Evolutionary conservation across 2,329 filamentous ascomycete species (phyloP).

Genomic region (Penicillium sp.): DNA sequence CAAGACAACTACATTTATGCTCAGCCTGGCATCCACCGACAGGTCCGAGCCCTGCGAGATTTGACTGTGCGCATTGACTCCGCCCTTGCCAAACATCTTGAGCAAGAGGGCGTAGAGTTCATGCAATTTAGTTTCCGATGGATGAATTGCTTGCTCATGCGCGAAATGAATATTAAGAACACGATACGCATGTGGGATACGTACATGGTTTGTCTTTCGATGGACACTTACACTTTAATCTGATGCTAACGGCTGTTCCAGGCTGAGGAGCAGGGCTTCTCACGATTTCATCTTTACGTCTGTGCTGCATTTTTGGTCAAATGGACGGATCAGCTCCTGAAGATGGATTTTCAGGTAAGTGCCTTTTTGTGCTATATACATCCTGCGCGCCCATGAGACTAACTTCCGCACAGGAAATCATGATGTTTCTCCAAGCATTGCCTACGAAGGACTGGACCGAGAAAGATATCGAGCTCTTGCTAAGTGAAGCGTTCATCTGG

Average conservation of each 20-base stretch:
- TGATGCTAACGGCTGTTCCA: constrained; percentile 39
- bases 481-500: constrained; percentile 98
- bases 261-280: constrained; percentile 98
- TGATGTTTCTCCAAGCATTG: constrained; percentile 97
- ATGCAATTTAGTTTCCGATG: constrained; percentile 99
- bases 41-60: constrained; percentile 83
- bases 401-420: constrained; percentile 67
- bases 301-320: constrained; percentile 97
- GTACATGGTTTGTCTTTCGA: constrained; percentile 65
- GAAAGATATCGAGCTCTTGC: constrained; percentile 91
- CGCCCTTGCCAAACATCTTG: constrained; percentile 77
- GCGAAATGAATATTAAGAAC: constrained; percentile 92
- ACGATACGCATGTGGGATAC: constrained; percentile 99
- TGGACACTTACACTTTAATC: background rate
- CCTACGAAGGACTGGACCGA: constrained; percentile 94
- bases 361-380: background rate
- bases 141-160: constrained; percentile 99
- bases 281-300: constrained; percentile 95
- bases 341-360: constrained; percentile 81
- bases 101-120: constrained; percentile 89
- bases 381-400: constrained; percentile 10
- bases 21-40: constrained; percentile 91
- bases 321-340: constrained; percentile 90
- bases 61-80: constrained; percentile 86
- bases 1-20: constrained; percentile 99